Evolutionary conservation across 345 rosid genomes (phyloP), one percentile per base, ranked within the genome.

Genomic region (Gossypium arboreum): DNA sequence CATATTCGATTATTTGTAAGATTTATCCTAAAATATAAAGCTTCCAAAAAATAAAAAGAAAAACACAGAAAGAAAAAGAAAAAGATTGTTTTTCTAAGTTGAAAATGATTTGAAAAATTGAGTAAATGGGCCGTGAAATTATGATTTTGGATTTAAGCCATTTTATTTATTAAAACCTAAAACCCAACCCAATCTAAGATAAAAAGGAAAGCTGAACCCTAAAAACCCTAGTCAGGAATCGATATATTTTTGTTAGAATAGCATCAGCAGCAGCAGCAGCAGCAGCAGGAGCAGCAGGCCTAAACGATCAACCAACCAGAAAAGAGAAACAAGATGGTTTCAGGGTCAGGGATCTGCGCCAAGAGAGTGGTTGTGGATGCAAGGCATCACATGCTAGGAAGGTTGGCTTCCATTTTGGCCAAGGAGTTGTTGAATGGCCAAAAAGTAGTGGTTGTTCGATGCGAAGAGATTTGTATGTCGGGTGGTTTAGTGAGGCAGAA

Each of bases 401-500:
- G 63, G 16, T 11, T 58, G 34, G 64, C 64, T 25, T 60, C 64
- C 17, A 60, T 60, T 13, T 29, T 60, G 41, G 64, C 64, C 17
- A 60, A 60, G 41, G 64, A 60, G 41, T 29, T 60, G 64, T 25
- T 60, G 17, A 60, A 60, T 7, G 64, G 64, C 9, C 64, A 60
- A 15, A 60, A 60, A 25, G 64, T 60, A 5, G 64, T 60, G 34
- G 64, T 60, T 6, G 64, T 60, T 13, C 5, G 64, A 60, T 60
- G 64, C 17, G 64, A 60, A 7, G 41, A 60, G 41, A 60, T 60
- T 12, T 60, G 64, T 9, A 3, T 60, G 64, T 60, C 64, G 4
- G 63, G 63, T 58, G 63, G 63, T 58, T 12, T 58, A 15, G 63
- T 58, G 15, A 58, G 63, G 39, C 63, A 58, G 34, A 58, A 58